Conservation (phyloP, 768 basidiomycete species). For the Favolaschia claudopus region DNA sequence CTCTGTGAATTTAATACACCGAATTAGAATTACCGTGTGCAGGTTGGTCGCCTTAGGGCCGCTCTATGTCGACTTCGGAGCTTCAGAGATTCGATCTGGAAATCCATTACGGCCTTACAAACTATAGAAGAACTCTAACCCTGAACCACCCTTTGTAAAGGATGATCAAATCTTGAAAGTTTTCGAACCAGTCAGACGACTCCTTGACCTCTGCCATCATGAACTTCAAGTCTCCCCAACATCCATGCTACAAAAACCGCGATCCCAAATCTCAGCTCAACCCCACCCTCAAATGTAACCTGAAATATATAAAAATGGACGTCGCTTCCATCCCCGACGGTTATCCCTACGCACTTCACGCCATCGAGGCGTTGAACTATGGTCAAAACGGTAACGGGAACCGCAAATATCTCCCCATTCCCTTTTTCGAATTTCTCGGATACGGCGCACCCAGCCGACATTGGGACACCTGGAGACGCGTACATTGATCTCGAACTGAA, state of each 20-base stretch:
- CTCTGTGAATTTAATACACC: too few relatives aligned
- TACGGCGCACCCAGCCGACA: background rate
- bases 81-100: too few relatives aligned
- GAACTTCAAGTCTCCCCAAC: too few relatives aligned
- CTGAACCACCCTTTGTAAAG: too few relatives aligned
- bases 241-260: slow-evolving; percentile 2
- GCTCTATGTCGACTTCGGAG: too few relatives aligned
- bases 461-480: slow-evolving; percentile 14
- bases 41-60: too few relatives aligned
- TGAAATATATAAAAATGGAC: slow-evolving; percentile 1
- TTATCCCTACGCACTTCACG: background rate
- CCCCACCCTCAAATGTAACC: background rate
- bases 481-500: slow-evolving; percentile 5
- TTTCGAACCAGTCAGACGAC: too few relatives aligned
- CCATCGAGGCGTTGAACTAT: background rate
- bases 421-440: slow-evolving; percentile 11
- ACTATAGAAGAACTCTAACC: too few relatives aligned
- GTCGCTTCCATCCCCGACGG: background rate
- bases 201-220: background rate
- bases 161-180: too few relatives aligned
- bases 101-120: too few relatives aligned
- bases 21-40: too few relatives aligned
- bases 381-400: background rate
- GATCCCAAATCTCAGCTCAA: slow-evolving; percentile 1
- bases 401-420: background rate